Evolutionary conservation across 805 yeast species (phyloP), one percentile per base, ranked within the genome.

Genomic region (Barnettozyma sucrosica): DNA sequence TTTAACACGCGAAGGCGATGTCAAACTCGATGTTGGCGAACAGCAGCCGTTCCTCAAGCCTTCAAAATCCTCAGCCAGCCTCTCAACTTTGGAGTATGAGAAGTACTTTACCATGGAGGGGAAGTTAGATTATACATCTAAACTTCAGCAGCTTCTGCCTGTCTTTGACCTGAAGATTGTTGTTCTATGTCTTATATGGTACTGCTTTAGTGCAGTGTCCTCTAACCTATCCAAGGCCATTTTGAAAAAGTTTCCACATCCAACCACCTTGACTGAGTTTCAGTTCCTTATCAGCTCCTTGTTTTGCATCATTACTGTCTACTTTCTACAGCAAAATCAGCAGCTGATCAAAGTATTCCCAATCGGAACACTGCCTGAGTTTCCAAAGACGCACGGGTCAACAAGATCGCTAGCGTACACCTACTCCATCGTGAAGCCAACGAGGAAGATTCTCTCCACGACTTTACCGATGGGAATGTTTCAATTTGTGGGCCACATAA

Each of bases 381-480:
- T 56, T 37, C 69, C 69, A 13, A 44, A 64, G 53, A 55, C 63
- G 62, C 50, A 60, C 51, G 51, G 45, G 32, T 47, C 54, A 55
- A 53, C 49, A 5, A 11, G 32, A 10, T 26, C 44, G 9, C 39
- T 43, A 3, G 10, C 26, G 11, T 58, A 62, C 52, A 65, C 59
- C 42, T 66, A 51, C 24, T 64, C 68, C 28, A 78, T 85, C 53
- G 55, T 83, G 14, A 67, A 66, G 20, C 93, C 95, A 21, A 70
- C 80, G 2, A 54, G 63, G 42, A 59, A 72, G 44, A 70, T 83
- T 30, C 55, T 86, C 14, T 59, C 69, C 43, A 83, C 89, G 13
- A 88, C 96, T 0, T 77, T 88, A 20, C 98, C 98, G 18, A 89
- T 92, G 96, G 98, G 97, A 7, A 70, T 82, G 51, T 93, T 92